Evolutionary conservation across 768 basidiomycete species (phyloP).

Genomic region (Nevesoporus exiguus): DNA sequence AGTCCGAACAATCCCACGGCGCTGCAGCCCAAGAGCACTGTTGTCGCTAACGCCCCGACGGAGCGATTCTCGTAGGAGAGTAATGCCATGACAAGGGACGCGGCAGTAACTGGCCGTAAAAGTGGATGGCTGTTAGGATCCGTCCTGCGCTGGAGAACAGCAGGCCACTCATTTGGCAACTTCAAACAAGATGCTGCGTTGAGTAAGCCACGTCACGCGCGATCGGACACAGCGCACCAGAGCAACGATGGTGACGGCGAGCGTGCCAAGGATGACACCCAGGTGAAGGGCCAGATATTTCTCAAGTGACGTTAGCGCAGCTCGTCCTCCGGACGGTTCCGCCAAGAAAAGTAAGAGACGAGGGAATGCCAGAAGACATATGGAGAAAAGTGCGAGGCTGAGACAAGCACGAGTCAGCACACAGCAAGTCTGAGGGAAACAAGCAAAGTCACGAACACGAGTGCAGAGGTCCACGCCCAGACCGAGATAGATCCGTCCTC

Average conservation of each 20-base stretch:
- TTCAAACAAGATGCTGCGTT: constrained; percentile 13
- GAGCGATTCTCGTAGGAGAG: constrained; percentile 60
- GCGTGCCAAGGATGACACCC: constrained; percentile 55
- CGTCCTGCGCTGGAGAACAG: constrained; percentile 28
- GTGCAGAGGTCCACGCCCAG: constrained; percentile 40
- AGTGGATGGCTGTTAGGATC: constrained; percentile 52
- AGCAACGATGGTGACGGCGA: constrained; percentile 55
- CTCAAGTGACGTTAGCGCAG: constrained; percentile 61
- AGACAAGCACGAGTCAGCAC: background rate
- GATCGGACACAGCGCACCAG: constrained; percentile 39
- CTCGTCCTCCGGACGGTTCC: constrained; percentile 41
- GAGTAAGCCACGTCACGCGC: constrained; percentile 3
- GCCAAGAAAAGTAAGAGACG: constrained; percentile 67
- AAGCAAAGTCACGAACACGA: constrained; percentile 23
- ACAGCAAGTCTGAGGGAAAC: background rate
- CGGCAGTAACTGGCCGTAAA: constrained; percentile 55
- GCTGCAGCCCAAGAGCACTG: constrained; percentile 48
- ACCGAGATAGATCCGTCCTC: constrained; percentile 28
- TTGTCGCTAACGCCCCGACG: constrained; percentile 53
- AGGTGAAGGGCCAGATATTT: constrained; percentile 65
- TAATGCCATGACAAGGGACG: constrained; percentile 53
- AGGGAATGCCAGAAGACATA: constrained; percentile 51
- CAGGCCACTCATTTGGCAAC: constrained; percentile 44
- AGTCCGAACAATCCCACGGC: constrained; percentile 62
- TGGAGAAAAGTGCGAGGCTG: constrained; percentile 36